Evolutionary conservation across 805 yeast species (phyloP).

Genomic region (Saturnispora serradocipensis): DNA sequence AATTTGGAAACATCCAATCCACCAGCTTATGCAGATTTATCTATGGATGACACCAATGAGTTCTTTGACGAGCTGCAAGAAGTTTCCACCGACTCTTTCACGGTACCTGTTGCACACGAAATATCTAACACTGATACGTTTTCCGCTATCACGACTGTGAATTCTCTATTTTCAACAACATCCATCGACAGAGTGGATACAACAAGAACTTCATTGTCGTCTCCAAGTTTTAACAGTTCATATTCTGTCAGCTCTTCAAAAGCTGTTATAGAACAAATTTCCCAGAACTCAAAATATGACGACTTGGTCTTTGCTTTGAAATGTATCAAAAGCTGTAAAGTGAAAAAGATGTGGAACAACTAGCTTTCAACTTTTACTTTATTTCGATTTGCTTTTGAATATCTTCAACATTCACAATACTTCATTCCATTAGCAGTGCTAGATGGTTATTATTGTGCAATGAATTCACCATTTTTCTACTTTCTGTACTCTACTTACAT

Average conservation of each 20-base stretch:
- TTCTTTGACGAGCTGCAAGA: constrained; percentile 2
- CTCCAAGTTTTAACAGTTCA: neutral
- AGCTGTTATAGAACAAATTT: neutral
- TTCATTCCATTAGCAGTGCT: neutral
- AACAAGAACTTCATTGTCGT: neutral
- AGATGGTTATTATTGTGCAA: neutral
- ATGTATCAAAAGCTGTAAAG: constrained; percentile 22
- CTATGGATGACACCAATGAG: constrained; percentile 4
- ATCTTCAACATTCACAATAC: neutral
- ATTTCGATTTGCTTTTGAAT: neutral
- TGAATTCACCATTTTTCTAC: neutral
- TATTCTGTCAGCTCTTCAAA: neutral
- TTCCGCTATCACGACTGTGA: neutral
- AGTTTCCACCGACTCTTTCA: constrained; percentile 4
- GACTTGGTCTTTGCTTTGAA: constrained; percentile 23
- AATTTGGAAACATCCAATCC: neutral
- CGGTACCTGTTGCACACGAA: neutral
- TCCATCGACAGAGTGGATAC: neutral
- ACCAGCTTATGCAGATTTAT: constrained; percentile 9
- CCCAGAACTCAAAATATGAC: constrained; percentile 13
- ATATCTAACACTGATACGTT: neutral
- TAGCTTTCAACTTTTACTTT: neutral
- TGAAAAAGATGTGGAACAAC: constrained; percentile 4
- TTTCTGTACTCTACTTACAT: neutral
- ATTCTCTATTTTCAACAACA: neutral